These are phyloP conservation scores for Aspergillus ochraceus DNA, from an alignment of 2,329 filamentous ascomycete genomes.

Conservation along the genomic window DNA sequence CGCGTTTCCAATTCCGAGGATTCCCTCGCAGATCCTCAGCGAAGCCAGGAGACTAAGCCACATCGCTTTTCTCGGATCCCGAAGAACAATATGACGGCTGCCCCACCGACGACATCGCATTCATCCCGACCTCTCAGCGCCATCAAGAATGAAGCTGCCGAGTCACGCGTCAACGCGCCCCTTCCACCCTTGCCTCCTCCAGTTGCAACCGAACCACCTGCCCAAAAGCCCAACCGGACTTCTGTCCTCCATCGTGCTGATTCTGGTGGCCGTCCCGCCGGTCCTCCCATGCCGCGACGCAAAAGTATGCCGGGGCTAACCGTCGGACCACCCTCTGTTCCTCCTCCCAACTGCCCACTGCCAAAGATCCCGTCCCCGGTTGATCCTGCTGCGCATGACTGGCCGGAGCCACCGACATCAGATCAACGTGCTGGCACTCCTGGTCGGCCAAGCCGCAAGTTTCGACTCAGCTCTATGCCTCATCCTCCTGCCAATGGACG, in stretches of 20 bases:
- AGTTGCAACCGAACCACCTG: background rate
- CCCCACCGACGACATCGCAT: slow-evolving; percentile 14
- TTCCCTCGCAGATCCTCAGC: slow-evolving; percentile 21
- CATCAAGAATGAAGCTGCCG: background rate
- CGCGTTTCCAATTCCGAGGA: slow-evolving; percentile 33
- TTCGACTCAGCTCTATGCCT: background rate
- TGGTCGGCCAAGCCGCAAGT: slow-evolving; percentile 10
- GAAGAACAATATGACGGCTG: background rate
- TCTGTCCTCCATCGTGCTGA: slow-evolving; percentile 13
- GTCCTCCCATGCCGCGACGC: slow-evolving; percentile 24
- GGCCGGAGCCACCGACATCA: background rate
- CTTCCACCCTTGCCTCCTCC: slow-evolving; percentile 4
- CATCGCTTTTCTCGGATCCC: slow-evolving; percentile 20
- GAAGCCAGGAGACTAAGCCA: slow-evolving; percentile 4
- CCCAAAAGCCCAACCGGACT: slow-evolving; percentile 13
- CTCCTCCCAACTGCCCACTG: slow-evolving; percentile 35
- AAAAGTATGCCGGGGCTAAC: slow-evolving; percentile 36
- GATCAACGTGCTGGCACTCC: slow-evolving; percentile 5
- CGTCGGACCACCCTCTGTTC: slow-evolving; percentile 30
- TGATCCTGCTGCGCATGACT: slow-evolving; percentile 2
- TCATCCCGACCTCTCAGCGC: slow-evolving; percentile 24
- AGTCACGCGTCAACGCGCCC: slow-evolving; percentile 11
- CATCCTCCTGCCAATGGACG: slow-evolving; percentile 1
- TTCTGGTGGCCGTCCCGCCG: slow-evolving; percentile 7
- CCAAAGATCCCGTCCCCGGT: slow-evolving; percentile 31